Conservation (phyloP, 208 protist genomes). For the Trypanosoma boissoni region DNA sequence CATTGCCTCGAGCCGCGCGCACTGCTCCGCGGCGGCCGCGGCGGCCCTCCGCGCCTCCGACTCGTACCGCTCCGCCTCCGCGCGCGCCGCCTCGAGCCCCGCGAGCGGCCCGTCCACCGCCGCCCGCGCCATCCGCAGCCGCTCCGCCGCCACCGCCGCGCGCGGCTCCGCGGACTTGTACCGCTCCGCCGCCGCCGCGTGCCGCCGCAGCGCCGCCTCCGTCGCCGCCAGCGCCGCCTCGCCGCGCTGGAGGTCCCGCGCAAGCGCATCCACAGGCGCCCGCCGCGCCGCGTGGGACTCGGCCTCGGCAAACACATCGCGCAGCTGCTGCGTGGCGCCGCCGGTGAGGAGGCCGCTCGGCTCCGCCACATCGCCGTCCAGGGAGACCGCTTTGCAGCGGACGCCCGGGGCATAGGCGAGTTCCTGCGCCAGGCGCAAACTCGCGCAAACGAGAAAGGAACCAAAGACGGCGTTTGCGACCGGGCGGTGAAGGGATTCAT, state of each 20-base stretch:
- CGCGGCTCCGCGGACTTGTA: conserved; percentile 32
- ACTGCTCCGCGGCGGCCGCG: conserved; percentile 27
- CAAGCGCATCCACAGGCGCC: conserved; percentile 50
- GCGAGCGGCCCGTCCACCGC: conserved; percentile 20
- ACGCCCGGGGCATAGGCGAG: conserved; percentile 85
- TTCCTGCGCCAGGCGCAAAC: conserved; percentile 69
- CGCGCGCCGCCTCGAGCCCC: conserved; percentile 46
- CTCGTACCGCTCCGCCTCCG: conserved; percentile 23
- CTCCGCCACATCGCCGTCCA: conserved; percentile 98
- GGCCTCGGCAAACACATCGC: conserved; percentile 73
- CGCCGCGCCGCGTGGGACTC: conserved; percentile 35
- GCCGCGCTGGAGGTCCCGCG: conserved; percentile 14
- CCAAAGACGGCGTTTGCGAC: conserved; percentile 95
- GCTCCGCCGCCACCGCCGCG: conserved; percentile 46
- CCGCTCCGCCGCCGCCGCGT: conserved; percentile 27
- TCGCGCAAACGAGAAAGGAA: conserved; percentile 93
- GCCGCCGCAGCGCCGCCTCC: conserved; percentile 28
- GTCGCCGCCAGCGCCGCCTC: conserved; percentile 27
- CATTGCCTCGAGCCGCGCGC: conserved; percentile 37
- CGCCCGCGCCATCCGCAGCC: conserved; percentile 33
- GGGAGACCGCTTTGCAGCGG: conserved; percentile 93
- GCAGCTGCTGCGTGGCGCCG: conserved; percentile 78
- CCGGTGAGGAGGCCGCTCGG: conserved; percentile 97
- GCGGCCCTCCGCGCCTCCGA: conserved; percentile 31
- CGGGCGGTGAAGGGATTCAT: conserved; percentile 22